Evolutionary conservation across 2,329 filamentous ascomycete species (phyloP).

Genomic region (Calycina herbarum): DNA sequence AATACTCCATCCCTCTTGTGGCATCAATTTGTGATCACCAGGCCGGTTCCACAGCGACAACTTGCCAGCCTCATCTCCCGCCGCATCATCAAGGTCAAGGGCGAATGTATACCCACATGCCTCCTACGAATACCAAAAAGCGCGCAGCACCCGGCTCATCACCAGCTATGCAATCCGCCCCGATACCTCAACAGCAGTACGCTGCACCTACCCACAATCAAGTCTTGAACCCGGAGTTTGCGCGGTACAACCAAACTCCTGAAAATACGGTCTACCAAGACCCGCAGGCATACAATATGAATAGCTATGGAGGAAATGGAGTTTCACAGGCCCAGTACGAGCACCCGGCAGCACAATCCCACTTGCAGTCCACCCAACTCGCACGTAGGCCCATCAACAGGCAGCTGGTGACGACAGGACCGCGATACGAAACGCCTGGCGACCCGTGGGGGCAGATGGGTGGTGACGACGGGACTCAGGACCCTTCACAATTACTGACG

Average conservation of each 20-base stretch:
- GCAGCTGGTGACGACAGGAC: constrained; percentile 35
- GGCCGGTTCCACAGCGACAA: neutral
- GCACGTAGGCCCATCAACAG: constrained; percentile 37
- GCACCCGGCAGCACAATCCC: constrained; percentile 23
- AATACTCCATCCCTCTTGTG: constrained; percentile 8
- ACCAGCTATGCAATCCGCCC: constrained; percentile 50
- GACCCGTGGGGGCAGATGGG: constrained; percentile 44
- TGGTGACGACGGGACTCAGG: constrained; percentile 38
- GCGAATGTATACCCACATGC: constrained; percentile 31
- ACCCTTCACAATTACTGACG: constrained; percentile 40
- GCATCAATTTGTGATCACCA: neutral
- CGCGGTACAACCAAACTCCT: constrained; percentile 50
- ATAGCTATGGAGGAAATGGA: constrained; percentile 25
- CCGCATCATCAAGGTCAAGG: constrained; percentile 14
- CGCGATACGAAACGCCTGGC: constrained; percentile 34
- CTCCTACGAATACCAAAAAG: constrained; percentile 61
- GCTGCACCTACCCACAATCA: constrained; percentile 41
- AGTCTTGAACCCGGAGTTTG: constrained; percentile 52
- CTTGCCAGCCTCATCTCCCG: neutral
- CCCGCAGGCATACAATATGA: constrained; percentile 34
- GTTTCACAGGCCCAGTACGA: constrained; percentile 31
- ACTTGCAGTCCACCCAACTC: constrained; percentile 33
- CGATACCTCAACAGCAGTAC: constrained; percentile 50
- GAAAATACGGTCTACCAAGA: constrained; percentile 40
- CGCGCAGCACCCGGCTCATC: constrained; percentile 71